Evolutionary conservation across 169 alveolate species (phyloP).

Genomic region (Toxoplasma gondii): DNA sequence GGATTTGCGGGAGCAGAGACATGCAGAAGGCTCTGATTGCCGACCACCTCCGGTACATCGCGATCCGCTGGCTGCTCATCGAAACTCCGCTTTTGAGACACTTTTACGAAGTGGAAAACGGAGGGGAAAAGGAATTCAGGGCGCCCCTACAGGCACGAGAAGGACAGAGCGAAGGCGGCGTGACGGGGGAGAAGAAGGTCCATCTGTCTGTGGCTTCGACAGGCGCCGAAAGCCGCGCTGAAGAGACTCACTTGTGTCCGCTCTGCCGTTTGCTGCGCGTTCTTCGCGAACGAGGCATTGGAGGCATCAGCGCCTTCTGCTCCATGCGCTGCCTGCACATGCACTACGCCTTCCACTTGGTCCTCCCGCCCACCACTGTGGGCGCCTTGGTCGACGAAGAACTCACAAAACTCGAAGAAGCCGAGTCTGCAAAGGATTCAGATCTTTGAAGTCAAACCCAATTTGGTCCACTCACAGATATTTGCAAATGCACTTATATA

Average conservation of each 20-base stretch:
- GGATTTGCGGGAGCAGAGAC: not conserved
- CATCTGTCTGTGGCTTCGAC: not conserved
- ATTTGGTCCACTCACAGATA: no score
- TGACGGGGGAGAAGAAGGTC: not conserved
- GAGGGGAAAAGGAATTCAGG: not conserved
- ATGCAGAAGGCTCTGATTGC: constrained; percentile 24
- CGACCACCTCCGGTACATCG: constrained; percentile 61
- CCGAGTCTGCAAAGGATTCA: not conserved
- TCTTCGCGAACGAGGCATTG: constrained; percentile 57
- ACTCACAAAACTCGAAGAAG: not conserved
- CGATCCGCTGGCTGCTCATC: constrained; percentile 49
- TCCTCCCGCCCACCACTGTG: constrained; percentile 51
- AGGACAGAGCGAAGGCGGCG: constrained; percentile 11
- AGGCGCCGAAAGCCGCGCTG: not conserved
- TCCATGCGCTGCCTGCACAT: constrained; percentile 66
- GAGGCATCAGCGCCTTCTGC: constrained; percentile 56
- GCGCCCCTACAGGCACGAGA: not conserved
- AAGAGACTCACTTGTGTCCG: not conserved
- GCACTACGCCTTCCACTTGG: constrained; percentile 69
- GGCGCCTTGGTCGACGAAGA: not conserved
- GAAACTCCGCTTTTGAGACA: not conserved
- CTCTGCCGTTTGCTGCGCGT: constrained; percentile 42
- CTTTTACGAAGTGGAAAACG: constrained; percentile 28
- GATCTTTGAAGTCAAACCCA: no score
- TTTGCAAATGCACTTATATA: no score